A percentile compares a stretch with the other conserved stretches of the same genome.
phyloP scores from a whole-genome alignment of 169 alveolate genomes.

The Plasmodium billcollinsi region DNA sequence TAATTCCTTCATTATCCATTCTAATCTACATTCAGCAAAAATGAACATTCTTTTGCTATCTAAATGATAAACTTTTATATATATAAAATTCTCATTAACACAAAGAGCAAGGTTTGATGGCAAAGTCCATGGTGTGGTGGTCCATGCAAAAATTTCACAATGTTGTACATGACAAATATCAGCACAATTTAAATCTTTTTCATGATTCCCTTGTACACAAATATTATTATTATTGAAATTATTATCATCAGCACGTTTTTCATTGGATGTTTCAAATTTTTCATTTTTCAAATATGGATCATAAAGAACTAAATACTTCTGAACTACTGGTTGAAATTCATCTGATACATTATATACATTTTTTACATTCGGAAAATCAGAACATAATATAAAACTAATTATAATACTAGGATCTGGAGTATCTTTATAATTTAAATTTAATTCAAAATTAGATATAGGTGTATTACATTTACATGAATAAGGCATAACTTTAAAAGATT shows the following conservation, averaged over 20 bases:
- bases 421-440: slow-evolving; percentile 96
- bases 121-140: slow-evolving; percentile 99
- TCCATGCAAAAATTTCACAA: slow-evolving; percentile 95
- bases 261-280: too few relatives aligned
- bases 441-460: slow-evolving; percentile 98
- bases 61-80: slow-evolving; percentile 89
- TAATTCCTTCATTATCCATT: slow-evolving; percentile 84
- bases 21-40: slow-evolving; percentile 92
- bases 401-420: slow-evolving; percentile 97
- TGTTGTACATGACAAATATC: background rate
- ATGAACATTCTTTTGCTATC: slow-evolving; percentile 85
- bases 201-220: background rate
- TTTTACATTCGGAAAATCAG: slow-evolving; percentile 1
- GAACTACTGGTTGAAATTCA: background rate
- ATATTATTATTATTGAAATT: background rate
- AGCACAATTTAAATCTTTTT: background rate
- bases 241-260: background rate
- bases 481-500: slow-evolving; percentile 99
- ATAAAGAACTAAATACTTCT: background rate
- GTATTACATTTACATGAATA: slow-evolving; percentile 97
- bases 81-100: slow-evolving; percentile 93
- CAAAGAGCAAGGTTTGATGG: slow-evolving; percentile 97
- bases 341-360: slow-evolving; percentile 12
- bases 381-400: slow-evolving; percentile 90
- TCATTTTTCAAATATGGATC: background rate